Evolutionary conservation across 805 yeast genomes (phyloP).

Genomic region (Cyberlindnera veronae): DNA sequence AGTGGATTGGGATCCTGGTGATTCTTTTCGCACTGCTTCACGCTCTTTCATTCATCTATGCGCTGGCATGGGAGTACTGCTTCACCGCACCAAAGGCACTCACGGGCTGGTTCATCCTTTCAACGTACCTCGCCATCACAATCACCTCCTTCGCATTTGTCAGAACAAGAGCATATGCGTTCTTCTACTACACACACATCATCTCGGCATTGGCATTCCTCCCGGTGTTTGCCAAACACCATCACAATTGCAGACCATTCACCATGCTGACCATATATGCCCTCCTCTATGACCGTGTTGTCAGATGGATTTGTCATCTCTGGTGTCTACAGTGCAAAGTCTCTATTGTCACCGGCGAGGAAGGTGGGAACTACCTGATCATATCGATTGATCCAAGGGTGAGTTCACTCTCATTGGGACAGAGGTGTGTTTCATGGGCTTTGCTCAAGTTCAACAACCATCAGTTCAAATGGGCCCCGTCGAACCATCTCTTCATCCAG

Average conservation of each 20-base stretch:
- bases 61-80: conserved; percentile 22
- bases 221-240: conserved; percentile 27
- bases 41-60: conserved; percentile 14
- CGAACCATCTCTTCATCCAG: conserved; percentile 25
- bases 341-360: conserved; percentile 1
- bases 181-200: conserved; percentile 23
- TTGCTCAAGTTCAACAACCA: conserved; percentile 10
- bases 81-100: conserved; percentile 6
- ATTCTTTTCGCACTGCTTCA: conserved; percentile 20
- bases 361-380: conserved; percentile 11
- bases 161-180: conserved; percentile 19
- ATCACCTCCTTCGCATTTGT: conserved; percentile 16
- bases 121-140: conserved; percentile 11
- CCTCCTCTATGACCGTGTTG: conserved; percentile 20
- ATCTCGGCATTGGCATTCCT: conserved; percentile 18
- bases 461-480: conserved; percentile 19
- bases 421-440: conserved; percentile 2
- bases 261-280: conserved; percentile 16
- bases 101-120: conserved; percentile 19
- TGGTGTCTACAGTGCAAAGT: conserved; percentile 20
- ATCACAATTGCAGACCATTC: conserved; percentile 25
- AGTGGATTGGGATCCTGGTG: conserved; percentile 22
- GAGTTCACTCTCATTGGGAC: not conserved
- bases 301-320: conserved; percentile 12
- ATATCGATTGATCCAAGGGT: conserved; percentile 14